A percentile compares a stretch with the other conserved stretches of the same genome.
phyloP scores from a whole-genome alignment of 2,329 filamentous ascomycete species.

The Aspergillus piperis region DNA sequence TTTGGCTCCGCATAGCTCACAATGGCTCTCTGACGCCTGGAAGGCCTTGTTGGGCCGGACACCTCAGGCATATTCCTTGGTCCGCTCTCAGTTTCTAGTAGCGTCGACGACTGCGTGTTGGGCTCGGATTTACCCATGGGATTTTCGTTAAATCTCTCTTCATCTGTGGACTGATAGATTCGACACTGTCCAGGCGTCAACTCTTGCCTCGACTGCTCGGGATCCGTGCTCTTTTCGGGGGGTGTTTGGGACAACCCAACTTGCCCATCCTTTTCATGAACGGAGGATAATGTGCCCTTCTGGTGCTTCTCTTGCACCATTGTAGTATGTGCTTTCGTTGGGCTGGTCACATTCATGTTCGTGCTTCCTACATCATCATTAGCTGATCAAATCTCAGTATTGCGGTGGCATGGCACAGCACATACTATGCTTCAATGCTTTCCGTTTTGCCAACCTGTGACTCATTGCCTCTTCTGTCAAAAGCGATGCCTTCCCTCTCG shows the following conservation, averaged over 20 bases:
- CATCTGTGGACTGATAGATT: background rate
- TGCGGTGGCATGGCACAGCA: conserved; percentile 4
- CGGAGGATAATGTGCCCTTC: background rate
- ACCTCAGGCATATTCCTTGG: conserved; percentile 29
- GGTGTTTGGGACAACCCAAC: background rate
- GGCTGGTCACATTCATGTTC: conserved; percentile 48
- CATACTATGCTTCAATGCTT: conserved; percentile 48
- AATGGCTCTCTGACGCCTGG: conserved; percentile 65
- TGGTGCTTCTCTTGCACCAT: background rate
- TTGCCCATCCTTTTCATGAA: background rate
- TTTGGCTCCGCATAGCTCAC: conserved; percentile 84
- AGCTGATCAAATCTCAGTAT: conserved; percentile 8
- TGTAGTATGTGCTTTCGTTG: conserved; percentile 24
- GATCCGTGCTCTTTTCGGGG: background rate
- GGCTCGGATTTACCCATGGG: background rate
- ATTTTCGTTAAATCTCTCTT: background rate
- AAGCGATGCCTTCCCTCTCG: conserved; percentile 18
- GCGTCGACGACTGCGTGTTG: background rate
- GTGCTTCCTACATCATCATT: conserved; percentile 46
- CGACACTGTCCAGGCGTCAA: background rate
- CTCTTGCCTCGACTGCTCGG: background rate
- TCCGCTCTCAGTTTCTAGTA: background rate
- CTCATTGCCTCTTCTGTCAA: conserved; percentile 19
- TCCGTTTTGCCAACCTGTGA: conserved; percentile 27
- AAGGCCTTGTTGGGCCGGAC: conserved; percentile 61